Conservation (phyloP, 129 eudicot genomes). For the Helichrysum umbraculigerum region DNA sequence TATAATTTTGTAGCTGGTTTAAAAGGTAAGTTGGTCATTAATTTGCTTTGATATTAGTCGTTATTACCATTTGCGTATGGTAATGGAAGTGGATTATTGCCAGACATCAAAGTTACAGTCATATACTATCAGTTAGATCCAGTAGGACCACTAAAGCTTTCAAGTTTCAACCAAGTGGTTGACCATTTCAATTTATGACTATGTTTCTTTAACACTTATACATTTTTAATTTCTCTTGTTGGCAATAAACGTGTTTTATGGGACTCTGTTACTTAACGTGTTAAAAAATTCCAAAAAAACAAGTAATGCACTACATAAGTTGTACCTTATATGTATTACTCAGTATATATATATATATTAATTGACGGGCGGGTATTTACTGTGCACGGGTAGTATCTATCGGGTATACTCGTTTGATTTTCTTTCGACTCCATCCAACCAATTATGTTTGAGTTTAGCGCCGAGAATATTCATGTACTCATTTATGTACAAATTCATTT, state of each 20-base stretch:
- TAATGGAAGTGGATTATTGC: conserved; percentile 34
- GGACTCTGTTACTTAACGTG: conserved; percentile 14
- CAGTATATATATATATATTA: too few species aligned
- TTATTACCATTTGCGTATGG: conserved; percentile 25
- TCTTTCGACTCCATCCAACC: too few species aligned
- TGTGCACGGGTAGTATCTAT: too few species aligned
- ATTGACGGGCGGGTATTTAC: too few species aligned
- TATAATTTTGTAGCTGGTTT: conserved; percentile 19
- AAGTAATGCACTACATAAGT: background rate
- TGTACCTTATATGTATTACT: too few species aligned
- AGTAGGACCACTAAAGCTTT: conserved; percentile 35
- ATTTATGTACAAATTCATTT: too few species aligned
- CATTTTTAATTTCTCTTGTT: conserved; percentile 19
- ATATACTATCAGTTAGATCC: conserved; percentile 35
- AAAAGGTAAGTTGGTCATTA: conserved; percentile 23
- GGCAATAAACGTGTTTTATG: conserved; percentile 15
- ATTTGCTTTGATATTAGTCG: conserved; percentile 17
- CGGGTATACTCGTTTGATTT: too few species aligned
- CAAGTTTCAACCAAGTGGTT: conserved; percentile 51
- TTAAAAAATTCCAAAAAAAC: conserved; percentile 1
- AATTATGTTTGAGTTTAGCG: too few species aligned
- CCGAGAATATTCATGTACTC: too few species aligned
- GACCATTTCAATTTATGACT: conserved; percentile 29
- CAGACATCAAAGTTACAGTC: conserved; percentile 36
- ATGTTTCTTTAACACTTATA: conserved; percentile 27